Conservation (phyloP, 192 early-diverging fungal genomes). For the Coemansia sp. region DNA sequence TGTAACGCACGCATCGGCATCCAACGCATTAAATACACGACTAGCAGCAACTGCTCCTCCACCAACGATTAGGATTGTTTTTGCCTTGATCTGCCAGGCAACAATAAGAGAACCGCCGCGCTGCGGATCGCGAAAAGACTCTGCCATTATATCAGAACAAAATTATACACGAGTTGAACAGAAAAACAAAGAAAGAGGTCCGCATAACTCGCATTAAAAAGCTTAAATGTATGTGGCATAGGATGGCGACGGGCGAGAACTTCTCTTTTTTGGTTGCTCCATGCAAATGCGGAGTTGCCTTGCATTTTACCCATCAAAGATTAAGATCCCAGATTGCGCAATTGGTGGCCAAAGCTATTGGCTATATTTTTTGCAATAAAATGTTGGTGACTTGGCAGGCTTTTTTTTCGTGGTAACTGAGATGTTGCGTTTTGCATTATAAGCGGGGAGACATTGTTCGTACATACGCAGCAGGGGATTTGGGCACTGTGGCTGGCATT, state of each 20-base stretch:
- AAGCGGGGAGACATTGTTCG: no score
- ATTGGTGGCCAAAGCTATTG: slow-evolving; percentile 7
- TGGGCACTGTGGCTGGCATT: no score
- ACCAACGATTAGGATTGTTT: slow-evolving; percentile 86
- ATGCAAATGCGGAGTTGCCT: slow-evolving; percentile 21
- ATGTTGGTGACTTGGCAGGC: background rate
- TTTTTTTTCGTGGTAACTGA: no score
- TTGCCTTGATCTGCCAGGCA: slow-evolving; percentile 72
- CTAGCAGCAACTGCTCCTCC: slow-evolving; percentile 81
- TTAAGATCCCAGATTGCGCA: slow-evolving; percentile 7
- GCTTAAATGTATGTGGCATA: background rate
- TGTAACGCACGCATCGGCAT: slow-evolving; percentile 76
- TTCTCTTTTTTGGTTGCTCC: background rate
- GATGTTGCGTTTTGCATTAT: no score
- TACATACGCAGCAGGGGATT: no score
- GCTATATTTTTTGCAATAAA: background rate
- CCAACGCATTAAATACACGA: slow-evolving; percentile 77
- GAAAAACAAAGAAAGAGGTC: background rate
- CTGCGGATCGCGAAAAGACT: slow-evolving; percentile 51
- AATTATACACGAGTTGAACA: background rate
- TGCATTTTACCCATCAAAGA: slow-evolving; percentile 1
- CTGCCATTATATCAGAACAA: slow-evolving; percentile 24
- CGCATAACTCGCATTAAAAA: background rate
- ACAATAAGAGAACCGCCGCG: slow-evolving; percentile 80
- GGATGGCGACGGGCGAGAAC: background rate